Percentiles rank a stretch among this genome's conserved stretches.
These are phyloP conservation scores for Colletotrichum orchidophilum DNA, from an alignment of 2,329 filamentous ascomycete species.

Conservation along the genomic window DNA sequence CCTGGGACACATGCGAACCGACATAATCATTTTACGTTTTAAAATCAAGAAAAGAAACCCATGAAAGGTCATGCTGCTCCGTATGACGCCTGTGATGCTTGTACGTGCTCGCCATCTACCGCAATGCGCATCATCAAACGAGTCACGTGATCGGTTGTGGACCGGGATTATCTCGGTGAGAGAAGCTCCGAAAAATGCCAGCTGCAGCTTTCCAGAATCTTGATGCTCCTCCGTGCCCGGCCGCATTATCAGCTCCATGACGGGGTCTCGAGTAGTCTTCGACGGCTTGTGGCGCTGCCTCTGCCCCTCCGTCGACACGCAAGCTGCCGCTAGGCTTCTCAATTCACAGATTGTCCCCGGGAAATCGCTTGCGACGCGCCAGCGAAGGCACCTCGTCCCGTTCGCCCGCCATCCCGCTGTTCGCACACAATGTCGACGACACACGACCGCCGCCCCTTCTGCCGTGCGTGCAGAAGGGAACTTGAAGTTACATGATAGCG, in stretches of 20 bases:
- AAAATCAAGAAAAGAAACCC: slow-evolving; percentile 1
- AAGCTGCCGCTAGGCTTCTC: slow-evolving; percentile 46
- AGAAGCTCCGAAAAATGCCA: slow-evolving; percentile 7
- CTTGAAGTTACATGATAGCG: background rate
- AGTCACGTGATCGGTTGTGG: slow-evolving; percentile 13
- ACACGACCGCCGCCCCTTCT: slow-evolving; percentile 2
- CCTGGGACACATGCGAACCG: background rate
- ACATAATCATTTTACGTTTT: slow-evolving; percentile 20
- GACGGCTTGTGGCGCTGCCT: slow-evolving; percentile 74
- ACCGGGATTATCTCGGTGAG: slow-evolving; percentile 11
- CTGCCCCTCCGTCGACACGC: slow-evolving; percentile 63
- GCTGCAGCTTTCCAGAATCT: background rate
- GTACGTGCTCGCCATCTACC: background rate
- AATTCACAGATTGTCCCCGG: slow-evolving; percentile 34
- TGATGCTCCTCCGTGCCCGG: background rate
- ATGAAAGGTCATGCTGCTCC: background rate
- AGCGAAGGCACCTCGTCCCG: slow-evolving; percentile 2
- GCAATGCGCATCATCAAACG: background rate
- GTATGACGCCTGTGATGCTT: background rate
- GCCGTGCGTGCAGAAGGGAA: background rate
- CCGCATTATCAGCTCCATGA: slow-evolving; percentile 43
- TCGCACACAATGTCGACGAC: slow-evolving; percentile 9
- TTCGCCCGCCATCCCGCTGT: background rate
- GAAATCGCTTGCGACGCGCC: slow-evolving; percentile 7
- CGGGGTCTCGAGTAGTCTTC: slow-evolving; percentile 49